phyloP scores from a whole-genome alignment of 2,329 filamentous ascomycete species.

The Periconia macrospinosa region DNA sequence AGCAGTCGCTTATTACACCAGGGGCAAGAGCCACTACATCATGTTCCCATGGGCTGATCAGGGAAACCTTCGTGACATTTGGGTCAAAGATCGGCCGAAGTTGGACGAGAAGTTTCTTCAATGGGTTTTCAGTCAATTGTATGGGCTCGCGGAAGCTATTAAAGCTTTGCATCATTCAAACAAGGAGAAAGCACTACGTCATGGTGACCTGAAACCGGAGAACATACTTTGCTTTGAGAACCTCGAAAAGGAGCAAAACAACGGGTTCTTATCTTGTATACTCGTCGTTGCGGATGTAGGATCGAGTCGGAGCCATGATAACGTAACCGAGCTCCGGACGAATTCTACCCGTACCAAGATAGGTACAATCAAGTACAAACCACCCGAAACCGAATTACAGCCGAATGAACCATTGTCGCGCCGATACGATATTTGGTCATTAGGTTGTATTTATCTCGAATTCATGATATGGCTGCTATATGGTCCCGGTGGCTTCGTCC shows the following conservation, averaged over 20 bases:
- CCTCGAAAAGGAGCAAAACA: neutral
- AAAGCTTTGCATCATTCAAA: constrained; percentile 4
- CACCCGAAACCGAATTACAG: constrained; percentile 8
- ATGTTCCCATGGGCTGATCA: constrained; percentile 17
- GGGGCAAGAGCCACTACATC: constrained; percentile 10
- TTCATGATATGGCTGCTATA: constrained; percentile 18
- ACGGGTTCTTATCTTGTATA: neutral
- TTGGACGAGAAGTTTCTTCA: constrained; percentile 2
- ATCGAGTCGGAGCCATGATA: constrained; percentile 5
- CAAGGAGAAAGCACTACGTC: constrained; percentile 1
- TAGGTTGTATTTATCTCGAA: constrained; percentile 18
- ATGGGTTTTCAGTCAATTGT: constrained; percentile 11
- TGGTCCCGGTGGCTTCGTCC: constrained; percentile 2
- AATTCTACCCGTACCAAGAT: constrained; percentile 1
- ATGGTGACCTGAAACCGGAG: constrained; percentile 13
- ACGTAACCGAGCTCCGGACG: constrained; percentile 1
- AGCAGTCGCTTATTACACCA: constrained; percentile 13
- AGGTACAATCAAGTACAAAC: constrained; percentile 9
- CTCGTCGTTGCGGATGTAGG: constrained; percentile 16
- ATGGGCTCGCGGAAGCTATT: constrained; percentile 13
- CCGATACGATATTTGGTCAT: constrained; percentile 16
- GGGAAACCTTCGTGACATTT: constrained; percentile 17
- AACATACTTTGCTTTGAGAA: constrained; percentile 13
- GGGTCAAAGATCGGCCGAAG: constrained; percentile 7
- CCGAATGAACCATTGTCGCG: constrained; percentile 2